phyloP scores from a whole-genome alignment of 768 basidiomycete genomes.

The Russula sp. region DNA sequence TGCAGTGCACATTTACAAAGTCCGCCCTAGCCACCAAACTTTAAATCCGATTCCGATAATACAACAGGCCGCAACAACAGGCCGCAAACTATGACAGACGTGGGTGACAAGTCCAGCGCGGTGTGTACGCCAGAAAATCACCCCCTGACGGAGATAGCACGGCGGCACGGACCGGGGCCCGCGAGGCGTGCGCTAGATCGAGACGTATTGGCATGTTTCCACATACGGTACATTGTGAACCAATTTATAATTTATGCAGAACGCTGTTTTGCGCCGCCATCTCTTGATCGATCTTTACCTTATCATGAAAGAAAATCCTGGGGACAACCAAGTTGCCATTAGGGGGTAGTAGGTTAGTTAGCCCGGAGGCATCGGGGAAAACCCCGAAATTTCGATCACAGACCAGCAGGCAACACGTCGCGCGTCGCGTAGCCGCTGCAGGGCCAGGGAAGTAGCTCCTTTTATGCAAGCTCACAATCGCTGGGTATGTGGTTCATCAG shows the following conservation, averaged over 20 bases:
- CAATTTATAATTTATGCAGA: no score
- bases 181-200: background rate
- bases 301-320: background rate
- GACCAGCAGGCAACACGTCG: background rate
- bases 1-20: background rate
- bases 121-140: background rate
- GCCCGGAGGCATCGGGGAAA: background rate
- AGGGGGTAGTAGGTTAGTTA: background rate
- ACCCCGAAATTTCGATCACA: background rate
- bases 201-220: no score
- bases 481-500: background rate
- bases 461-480: background rate
- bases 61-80: background rate
- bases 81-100: background rate
- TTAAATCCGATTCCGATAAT: background rate
- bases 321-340: background rate
- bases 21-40: slow-evolving; percentile 5
- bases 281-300: background rate
- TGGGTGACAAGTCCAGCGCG: background rate
- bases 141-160: slow-evolving; percentile 2
- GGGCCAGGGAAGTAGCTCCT: background rate
- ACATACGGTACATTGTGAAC: background rate
- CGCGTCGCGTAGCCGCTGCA: background rate
- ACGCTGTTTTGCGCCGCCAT: background rate
- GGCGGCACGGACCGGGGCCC: background rate